Evolutionary conservation across 1,284 basidiomycete genomes (phyloP), one percentile per base, ranked within the genome.

Genomic region (Moniliophthora roreri): DNA sequence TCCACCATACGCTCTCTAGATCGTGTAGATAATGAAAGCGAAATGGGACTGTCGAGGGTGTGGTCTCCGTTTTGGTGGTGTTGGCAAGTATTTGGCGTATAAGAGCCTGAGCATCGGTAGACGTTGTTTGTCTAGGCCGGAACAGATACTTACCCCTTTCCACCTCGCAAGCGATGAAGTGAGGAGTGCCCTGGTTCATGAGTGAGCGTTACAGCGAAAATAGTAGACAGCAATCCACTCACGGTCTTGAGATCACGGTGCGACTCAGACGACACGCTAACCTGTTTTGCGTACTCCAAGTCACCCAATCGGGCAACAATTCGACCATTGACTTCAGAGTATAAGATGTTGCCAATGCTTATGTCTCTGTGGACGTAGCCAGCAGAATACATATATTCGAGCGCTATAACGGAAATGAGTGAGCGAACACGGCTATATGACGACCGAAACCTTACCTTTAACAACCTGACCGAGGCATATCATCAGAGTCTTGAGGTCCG

Each of bases 361-460:
- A 52, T 47, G 24, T 52, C 51, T 28, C 51, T 34, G 26, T 52
- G 51, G 21, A 52, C 51, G 23, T 44, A 52, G 7, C 42, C 35
- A 20, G 41, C 42, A 10, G 15, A 28, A 38, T 52, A 42, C n/a
- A 52, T 21, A n/a, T 36, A 26, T 9, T 42, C 10, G 9, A 52
- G 44, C 13, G 51, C 51, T 52, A 15, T 32, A 11, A 32, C 28
- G n/a, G n/a, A n/a, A n/a, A n/a, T n/a, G 28, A 32, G 28, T 32
- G 28, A 6, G 28, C 11, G 7, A 32, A 11, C 11, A 32, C 6
- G 28, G 6, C 28, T 32, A 11, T 32, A 32, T 6, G 11, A 32
- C 7, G 11, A 32, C 7, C 28, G 6, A 32, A 32, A 32, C 7
- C 28, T 11, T 11, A 32, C 28, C 28, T 32, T 32, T 32, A 11